Conservation (phyloP, 345 rosid species). For the Lepidium didymum region DNA sequence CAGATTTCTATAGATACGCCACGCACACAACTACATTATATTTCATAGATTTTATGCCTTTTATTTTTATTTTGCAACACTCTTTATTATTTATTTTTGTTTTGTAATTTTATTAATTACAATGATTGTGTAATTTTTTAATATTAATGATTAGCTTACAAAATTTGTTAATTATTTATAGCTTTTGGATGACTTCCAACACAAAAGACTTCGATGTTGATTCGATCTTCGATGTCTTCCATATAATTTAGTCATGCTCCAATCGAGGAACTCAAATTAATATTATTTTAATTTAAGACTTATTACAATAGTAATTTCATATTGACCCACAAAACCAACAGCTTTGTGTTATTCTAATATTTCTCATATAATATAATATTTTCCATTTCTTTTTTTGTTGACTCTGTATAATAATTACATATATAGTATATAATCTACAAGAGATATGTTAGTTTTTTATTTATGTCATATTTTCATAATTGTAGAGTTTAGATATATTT, state of each 20-base stretch:
- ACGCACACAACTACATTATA: slow-evolving; percentile 34
- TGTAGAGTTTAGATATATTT: too few species aligned
- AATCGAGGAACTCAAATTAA: background rate
- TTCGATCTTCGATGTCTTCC: slow-evolving; percentile 5
- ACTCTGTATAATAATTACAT: background rate
- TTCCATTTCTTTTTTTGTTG: background rate
- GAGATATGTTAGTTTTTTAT: too few species aligned
- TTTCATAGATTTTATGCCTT: slow-evolving; percentile 63
- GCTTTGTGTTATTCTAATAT: background rate
- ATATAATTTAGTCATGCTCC: background rate
- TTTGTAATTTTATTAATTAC: slow-evolving; percentile 2
- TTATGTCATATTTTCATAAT: too few species aligned
- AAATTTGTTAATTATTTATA: slow-evolving; percentile 5
- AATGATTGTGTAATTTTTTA: slow-evolving; percentile 15
- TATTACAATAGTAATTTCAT: background rate
- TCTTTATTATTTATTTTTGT: background rate
- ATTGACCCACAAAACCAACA: slow-evolving; percentile 4
- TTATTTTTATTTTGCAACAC: slow-evolving; percentile 18
- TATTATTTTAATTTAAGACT: background rate
- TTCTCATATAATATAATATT: background rate
- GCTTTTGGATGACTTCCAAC: slow-evolving; percentile 20
- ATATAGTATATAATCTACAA: too few species aligned
- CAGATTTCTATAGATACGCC: slow-evolving; percentile 54
- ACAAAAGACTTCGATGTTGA: slow-evolving; percentile 24
- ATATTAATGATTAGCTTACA: background rate